Percentiles rank a stretch among this genome's conserved stretches.
Evolutionary conservation across 257 asterid species (phyloP).

Genomic region (Hygrophila difformis): DNA sequence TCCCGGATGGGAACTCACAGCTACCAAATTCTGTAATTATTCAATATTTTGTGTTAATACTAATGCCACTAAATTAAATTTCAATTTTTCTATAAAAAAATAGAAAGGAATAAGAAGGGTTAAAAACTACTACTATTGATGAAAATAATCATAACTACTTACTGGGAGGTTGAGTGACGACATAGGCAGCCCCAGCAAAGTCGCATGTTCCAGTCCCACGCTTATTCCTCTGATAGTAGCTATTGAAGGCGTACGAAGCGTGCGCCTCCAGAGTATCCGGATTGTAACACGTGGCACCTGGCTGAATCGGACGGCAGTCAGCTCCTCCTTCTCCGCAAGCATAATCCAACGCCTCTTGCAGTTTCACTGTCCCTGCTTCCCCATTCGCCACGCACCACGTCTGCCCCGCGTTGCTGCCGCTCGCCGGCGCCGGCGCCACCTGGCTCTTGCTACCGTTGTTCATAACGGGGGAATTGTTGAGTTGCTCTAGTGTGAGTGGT

Average conservation of each 20-base stretch:
- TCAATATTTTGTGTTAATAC: too few species aligned
- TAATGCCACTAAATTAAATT: too few species aligned
- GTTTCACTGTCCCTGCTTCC: conserved; percentile 20
- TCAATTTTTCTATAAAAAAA: not conserved
- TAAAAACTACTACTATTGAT: not conserved
- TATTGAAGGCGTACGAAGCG: conserved; percentile 63
- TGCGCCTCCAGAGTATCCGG: conserved; percentile 35
- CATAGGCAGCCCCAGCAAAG: conserved; percentile 48
- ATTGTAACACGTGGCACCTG: conserved; percentile 46
- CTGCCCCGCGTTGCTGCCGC: conserved; percentile 4
- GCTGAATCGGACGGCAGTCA: conserved; percentile 57
- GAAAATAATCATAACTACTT: not conserved
- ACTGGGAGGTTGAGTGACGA: conserved; percentile 31
- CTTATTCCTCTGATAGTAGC: conserved; percentile 52
- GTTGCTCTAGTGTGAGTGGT: conserved; percentile 17
- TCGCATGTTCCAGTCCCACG: conserved; percentile 47
- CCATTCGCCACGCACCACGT: conserved; percentile 67
- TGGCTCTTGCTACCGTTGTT: conserved; percentile 25
- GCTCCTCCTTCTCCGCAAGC: conserved; percentile 66
- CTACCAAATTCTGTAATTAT: conserved; percentile 24
- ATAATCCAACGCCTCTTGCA: conserved; percentile 38
- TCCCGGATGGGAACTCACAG: conserved; percentile 16
- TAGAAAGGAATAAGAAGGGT: not conserved
- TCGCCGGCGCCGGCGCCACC: conserved; percentile 4
- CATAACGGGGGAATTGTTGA: conserved; percentile 5